Evolutionary conservation across 225 moss, liverwort and hornwort species (phyloP), one percentile per base, ranked within the genome.

Genomic region (Ulota crispa): DNA sequence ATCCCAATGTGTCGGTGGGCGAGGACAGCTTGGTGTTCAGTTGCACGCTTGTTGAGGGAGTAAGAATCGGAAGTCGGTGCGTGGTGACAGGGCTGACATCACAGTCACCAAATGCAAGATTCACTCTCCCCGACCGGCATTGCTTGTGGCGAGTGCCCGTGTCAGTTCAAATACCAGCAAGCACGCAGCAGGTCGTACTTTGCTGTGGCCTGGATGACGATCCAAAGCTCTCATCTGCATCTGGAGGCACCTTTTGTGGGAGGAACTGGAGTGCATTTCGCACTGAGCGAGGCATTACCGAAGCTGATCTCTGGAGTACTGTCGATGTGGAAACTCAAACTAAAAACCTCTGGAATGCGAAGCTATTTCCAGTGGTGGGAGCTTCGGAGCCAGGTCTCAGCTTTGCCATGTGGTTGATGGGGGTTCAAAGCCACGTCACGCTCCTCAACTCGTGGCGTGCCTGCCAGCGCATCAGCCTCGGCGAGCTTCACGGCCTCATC

Each of bases 121-220:
- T 89, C 45, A n/a, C 65, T 10, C 81, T 94, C 75, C 94, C 91
- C 9, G 88, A 89, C 54, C 82, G 88, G 55, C 92, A 89, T 62
- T 91, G 91, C 71, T 62, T 92, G 65, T 94, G 94, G 94, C 89
- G 88, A 30, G 91, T 94, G 47, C 92, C 94, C 64, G 68, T 92
- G 34, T 83, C 83, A 36, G 69, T 76, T 13, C 54, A 68, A 45
- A 27, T 68, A 50, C 50, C 50, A 50, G 16, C 18, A 50, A 50
- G 5, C 50, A 52, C 56, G 67, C 43, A 41, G 30, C 86, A 89
- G 47, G 87, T 94, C 27, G 76, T 82, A 20, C 82, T 94, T 68
- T 92, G 92, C 50, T 94, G 94, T 81, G 92, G 94, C 65, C 82
- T 91, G n/a, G 89, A 92, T 50, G 94, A 94, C 83, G 89, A 94